Percentiles rank a stretch among this genome's conserved stretches.
Evolutionary conservation across 202 grass and related monocot species (phyloP).

Genomic region (Panicum hallii): DNA sequence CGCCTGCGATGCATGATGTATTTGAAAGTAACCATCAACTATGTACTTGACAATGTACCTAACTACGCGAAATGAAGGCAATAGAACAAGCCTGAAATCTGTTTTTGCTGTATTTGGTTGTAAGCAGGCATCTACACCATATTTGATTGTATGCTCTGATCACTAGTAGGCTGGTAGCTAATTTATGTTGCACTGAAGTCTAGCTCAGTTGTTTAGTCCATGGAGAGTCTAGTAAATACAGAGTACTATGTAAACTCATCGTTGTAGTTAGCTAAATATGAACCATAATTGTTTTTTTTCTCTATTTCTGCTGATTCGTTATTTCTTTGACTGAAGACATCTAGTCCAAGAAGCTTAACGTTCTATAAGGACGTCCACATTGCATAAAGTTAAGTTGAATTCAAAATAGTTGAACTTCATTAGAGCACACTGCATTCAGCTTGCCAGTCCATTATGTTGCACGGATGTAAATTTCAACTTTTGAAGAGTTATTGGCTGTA

Average conservation of each 20-base stretch:
- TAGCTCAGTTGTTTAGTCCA: conserved; percentile 12
- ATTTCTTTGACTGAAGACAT: background rate
- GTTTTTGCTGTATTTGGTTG: background rate
- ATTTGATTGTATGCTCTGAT: background rate
- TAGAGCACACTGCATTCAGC: background rate
- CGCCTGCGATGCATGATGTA: background rate
- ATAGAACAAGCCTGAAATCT: background rate
- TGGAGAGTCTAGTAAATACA: background rate
- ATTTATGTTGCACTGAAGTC: background rate
- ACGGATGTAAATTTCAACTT: background rate
- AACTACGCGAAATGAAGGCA: background rate
- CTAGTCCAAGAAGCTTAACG: background rate
- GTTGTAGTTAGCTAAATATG: background rate
- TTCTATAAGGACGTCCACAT: conserved; percentile 12
- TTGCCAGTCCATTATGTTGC: background rate
- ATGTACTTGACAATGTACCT: background rate
- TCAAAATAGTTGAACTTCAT: conserved; percentile 8
- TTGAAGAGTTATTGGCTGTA: background rate
- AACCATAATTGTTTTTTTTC: background rate
- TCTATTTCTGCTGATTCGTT: background rate
- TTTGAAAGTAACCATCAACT: background rate
- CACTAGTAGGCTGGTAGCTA: background rate
- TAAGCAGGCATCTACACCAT: background rate
- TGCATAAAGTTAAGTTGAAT: conserved; percentile 2
- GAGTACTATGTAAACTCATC: background rate